Evolutionary conservation across 106 monocot genomes (phyloP), one percentile per base, ranked within the genome.

Genomic region (Cymbidium sinense): DNA sequence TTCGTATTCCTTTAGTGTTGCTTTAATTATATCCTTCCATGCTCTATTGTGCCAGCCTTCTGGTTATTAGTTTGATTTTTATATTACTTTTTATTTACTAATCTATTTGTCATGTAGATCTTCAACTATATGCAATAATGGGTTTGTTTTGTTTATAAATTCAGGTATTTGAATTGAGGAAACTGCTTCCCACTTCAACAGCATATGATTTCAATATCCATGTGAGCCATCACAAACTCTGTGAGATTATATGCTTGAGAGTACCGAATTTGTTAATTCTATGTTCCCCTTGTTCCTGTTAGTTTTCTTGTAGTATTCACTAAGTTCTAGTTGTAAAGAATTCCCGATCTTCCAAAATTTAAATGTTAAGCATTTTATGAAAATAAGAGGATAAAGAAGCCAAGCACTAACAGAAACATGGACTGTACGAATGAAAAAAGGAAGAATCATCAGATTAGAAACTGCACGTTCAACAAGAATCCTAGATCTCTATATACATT

Each of bases 121-220:
- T 37, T 37, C 7, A 71, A 71, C 13, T 34, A 5, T 37, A 71
- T 37, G 36, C 36, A 20, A 35, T 31, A 71, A 71, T 37, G 71
- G 37, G 20, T 19, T 71, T 35, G 35, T 30, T 34, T 50, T 23
- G 11, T 44, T 71, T 39, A 64, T 69, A 50, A 34, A 35, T 81
- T 73, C 44, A 95, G 94, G 84, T 95, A 69, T 95, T 95, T 81
- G 81, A 91, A 81, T 65, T 95, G 71, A 84, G 91, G 79, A 95
- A 95, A 79, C 78, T 95, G 78, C 86, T 95, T 50, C 94, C 94
- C 27, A 87, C 94, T 81, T 89, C 94, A 73, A 76, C 71, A 76
- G 18, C 87, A 1, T 95, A 95, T 86, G 94, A 95, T 83, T 95
- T 95, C 71, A 95, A 95, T 84, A 88, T 95, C 70, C 94, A 95